These are phyloP conservation scores for Pulveroboletus sp. DNA, from an alignment of 768 basidiomycete species.

Conservation along the genomic window DNA sequence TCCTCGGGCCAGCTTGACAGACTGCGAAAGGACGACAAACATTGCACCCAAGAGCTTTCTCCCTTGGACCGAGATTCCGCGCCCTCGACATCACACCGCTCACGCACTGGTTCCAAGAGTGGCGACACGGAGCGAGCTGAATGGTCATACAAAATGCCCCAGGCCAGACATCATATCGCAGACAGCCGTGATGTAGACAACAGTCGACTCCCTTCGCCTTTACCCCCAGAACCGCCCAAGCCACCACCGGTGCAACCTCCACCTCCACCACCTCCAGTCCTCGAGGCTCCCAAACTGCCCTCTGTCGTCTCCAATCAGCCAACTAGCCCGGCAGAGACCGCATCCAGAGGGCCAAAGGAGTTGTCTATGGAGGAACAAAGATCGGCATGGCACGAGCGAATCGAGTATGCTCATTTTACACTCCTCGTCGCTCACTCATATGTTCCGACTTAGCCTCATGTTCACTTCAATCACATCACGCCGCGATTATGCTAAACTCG, in stretches of 20 bases:
- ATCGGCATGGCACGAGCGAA: slow-evolving; percentile 37
- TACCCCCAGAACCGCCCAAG: slow-evolving; percentile 12
- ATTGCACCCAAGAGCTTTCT: neutral
- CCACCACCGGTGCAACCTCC: slow-evolving; percentile 19
- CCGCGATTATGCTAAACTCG: slow-evolving; percentile 28
- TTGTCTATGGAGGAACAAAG: slow-evolving; percentile 35
- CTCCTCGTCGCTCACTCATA: neutral
- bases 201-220: neutral
- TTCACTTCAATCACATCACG: slow-evolving; percentile 33
- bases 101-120: slow-evolving; percentile 11
- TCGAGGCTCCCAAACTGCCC: slow-evolving; percentile 16
- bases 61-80: slow-evolving; percentile 7
- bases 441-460: slow-evolving; percentile 29
- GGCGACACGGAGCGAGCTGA: slow-evolving; percentile 1
- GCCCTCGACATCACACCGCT: slow-evolving; percentile 3
- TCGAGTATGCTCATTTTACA: slow-evolving; percentile 31
- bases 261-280: slow-evolving; percentile 16
- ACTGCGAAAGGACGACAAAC: slow-evolving; percentile 15
- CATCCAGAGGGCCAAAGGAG: slow-evolving; percentile 14
- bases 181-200: neutral
- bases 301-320: slow-evolving; percentile 15
- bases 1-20: slow-evolving; percentile 26
- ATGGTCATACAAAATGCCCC: neutral
- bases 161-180: neutral
- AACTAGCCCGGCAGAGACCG: neutral